A percentile compares a stretch with the other conserved stretches of the same genome.
Conservation (phyloP, 2,329 filamentous ascomycete species). For the Ophiocordyceps robertsii region DNA sequence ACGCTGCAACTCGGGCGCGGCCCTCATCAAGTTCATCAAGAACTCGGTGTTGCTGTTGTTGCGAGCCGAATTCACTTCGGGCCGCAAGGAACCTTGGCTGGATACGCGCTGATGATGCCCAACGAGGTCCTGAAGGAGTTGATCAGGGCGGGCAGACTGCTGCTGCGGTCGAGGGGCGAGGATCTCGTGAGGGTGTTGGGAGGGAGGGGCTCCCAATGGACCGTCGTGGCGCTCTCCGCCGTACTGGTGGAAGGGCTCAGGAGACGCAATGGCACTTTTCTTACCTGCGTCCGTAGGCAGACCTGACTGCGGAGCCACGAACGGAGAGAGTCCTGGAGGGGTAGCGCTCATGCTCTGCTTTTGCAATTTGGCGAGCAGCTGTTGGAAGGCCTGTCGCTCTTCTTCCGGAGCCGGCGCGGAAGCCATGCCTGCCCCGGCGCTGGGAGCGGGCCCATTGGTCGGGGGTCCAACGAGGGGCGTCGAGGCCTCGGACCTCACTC, state of each 20-base stretch:
- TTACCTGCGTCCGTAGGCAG: constrained; percentile 13
- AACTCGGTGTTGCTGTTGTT: constrained; percentile 66
- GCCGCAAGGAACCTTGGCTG: constrained; percentile 33
- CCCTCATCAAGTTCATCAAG: constrained; percentile 68
- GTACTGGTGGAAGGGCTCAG: constrained; percentile 34
- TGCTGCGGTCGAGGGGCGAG: constrained; percentile 35
- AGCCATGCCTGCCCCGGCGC: constrained; percentile 1
- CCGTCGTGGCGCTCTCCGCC: constrained; percentile 31
- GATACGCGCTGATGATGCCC: constrained; percentile 43
- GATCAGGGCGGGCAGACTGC: constrained; percentile 40
- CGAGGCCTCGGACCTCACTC: constrained; percentile 34
- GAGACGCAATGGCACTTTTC: constrained; percentile 29
- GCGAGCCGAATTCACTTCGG: constrained; percentile 26
- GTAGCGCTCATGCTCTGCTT: constrained; percentile 35
- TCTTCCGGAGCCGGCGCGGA: constrained; percentile 31
- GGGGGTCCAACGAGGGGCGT: constrained; percentile 24
- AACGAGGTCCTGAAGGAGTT: constrained; percentile 47
- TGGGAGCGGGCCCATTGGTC: constrained; percentile 3
- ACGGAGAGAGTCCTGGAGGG: constrained; percentile 29
- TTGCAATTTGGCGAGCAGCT: constrained; percentile 71
- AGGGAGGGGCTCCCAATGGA: constrained; percentile 22
- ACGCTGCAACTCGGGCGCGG: constrained; percentile 32
- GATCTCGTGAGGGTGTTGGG: constrained; percentile 35
- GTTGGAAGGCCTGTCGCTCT: constrained; percentile 78
- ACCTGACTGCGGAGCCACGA: constrained; percentile 20